Conservation (phyloP, 371 early-diverging fungal species). For the Capillidium heterosporum region DNA sequence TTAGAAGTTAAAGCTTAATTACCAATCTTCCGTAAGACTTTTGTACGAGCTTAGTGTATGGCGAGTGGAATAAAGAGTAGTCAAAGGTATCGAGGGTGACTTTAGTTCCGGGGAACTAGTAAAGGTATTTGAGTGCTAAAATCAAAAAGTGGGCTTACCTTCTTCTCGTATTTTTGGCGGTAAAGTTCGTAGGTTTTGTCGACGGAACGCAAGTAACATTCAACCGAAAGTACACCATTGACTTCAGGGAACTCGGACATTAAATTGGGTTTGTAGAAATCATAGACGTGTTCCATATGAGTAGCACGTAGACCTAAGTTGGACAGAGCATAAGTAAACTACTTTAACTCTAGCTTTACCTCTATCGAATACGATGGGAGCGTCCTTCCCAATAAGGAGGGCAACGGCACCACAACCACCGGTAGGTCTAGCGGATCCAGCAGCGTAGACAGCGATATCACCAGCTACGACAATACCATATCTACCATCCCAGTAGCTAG, state of each 20-base stretch:
- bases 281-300: slow-evolving; percentile 92
- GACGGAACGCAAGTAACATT: slow-evolving; percentile 80
- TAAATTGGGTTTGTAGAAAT: slow-evolving; percentile 95
- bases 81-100: slow-evolving; percentile 51
- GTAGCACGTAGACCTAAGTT: slow-evolving; percentile 61
- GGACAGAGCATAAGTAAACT: not conserved
- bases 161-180: slow-evolving; percentile 44
- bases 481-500: slow-evolving; percentile 83
- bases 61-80: slow-evolving; percentile 84
- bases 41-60: slow-evolving; percentile 90
- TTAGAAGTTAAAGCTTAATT: slow-evolving; percentile 5
- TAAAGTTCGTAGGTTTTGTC: slow-evolving; percentile 74
- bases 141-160: slow-evolving; percentile 13
- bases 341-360: slow-evolving; percentile 14
- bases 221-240: slow-evolving; percentile 83
- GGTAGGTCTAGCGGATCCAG: slow-evolving; percentile 82
- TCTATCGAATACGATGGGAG: slow-evolving; percentile 82
- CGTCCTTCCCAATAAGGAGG: slow-evolving; percentile 84
- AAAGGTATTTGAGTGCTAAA: not conserved
- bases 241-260: slow-evolving; percentile 91
- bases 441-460: slow-evolving; percentile 92
- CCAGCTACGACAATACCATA: slow-evolving; percentile 85
- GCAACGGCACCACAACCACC: slow-evolving; percentile 93
- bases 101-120: slow-evolving; percentile 14
- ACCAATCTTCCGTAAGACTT: slow-evolving; percentile 78